phyloP scores from a whole-genome alignment of 2,329 filamentous ascomycete species.

The Metarhizium robertsii region DNA sequence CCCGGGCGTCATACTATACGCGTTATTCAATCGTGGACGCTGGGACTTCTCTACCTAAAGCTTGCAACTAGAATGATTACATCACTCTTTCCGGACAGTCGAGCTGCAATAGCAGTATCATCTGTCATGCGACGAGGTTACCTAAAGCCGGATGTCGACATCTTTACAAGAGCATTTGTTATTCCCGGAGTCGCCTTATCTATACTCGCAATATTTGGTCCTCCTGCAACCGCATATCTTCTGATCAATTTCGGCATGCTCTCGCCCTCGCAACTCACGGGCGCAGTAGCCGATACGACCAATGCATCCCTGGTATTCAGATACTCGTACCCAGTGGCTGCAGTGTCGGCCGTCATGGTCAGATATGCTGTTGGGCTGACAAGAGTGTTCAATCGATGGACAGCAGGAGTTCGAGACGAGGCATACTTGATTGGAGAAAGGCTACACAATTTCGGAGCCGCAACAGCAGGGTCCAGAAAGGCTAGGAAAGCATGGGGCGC shows the following conservation, averaged over 20 bases:
- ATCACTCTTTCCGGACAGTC: constrained; percentile 57
- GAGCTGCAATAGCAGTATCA: constrained; percentile 64
- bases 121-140: constrained; percentile 68
- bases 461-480: constrained; percentile 26
- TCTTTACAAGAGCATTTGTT: constrained; percentile 83
- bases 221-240: constrained; percentile 45
- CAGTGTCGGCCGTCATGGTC: constrained; percentile 36
- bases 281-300: constrained; percentile 20
- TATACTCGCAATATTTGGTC: constrained; percentile 50
- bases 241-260: constrained; percentile 17
- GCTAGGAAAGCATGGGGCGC: constrained; percentile 27
- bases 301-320: constrained; percentile 35
- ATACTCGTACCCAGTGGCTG: constrained; percentile 60
- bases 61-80: constrained; percentile 62
- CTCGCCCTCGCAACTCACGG: constrained; percentile 8
- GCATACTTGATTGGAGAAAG: constrained; percentile 93
- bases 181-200: constrained; percentile 62
- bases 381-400: constrained; percentile 64
- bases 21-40: constrained; percentile 86
- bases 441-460: constrained; percentile 78
- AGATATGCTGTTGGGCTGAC: constrained; percentile 39
- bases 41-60: constrained; percentile 85
- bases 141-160: constrained; percentile 64
- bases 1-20: constrained; percentile 59
- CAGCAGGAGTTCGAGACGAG: constrained; percentile 77